Base-by-base conservation (phyloP, 1,284 basidiomycete genomes). In the Xerocomus amazonicus region DNA sequence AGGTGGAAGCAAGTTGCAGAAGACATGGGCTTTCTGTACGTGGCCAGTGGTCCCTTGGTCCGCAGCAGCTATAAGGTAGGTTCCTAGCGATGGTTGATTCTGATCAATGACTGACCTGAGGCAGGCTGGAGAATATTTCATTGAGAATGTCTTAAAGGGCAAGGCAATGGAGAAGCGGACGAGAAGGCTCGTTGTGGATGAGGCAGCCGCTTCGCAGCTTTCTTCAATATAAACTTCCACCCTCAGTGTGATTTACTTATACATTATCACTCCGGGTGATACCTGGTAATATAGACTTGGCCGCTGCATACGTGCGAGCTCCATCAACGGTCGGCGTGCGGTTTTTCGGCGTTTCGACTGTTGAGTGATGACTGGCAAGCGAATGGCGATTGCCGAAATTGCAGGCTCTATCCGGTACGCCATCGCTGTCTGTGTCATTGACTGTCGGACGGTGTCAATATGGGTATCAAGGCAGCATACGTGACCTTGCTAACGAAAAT, bases 31-130 rank as follows among this genome's bases (percentile, higher is more conserved):
- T 99, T 99, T 79, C 67, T 98, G 45, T 99, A 99, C 63, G 96
- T 98, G 33, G 97, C 97, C 3, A 93, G 90, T 65, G 97, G 97
- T 0, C 97, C 97, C 8, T 75, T 99, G 23, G 96, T 99, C 28
- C 79, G 97, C 51, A 96, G 92, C 64, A 94, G 90, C 62, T 99
- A 99, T 73, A 98, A 98, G 86, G 95, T 87, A 58, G 53, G 76
- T 44, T 53, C 17, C 45, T 28, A 23, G 35, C 31, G 32, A 45
- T 32, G 19, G 40, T 19, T 45, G 45, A 46, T 28, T 9, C 44
- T 13, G 42, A 51, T 31, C 51, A 2, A 56, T 43, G 28, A 44
- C 45, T 47, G 55, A 52, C 35, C 19, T 48, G 42, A 17, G 27
- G 1, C 51, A 92, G 90, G 92, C 92, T 26, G 92, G 92, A 31